Evolutionary conservation across 768 basidiomycete genomes (phyloP).

Genomic region (Macrolepiota albuminosa): DNA sequence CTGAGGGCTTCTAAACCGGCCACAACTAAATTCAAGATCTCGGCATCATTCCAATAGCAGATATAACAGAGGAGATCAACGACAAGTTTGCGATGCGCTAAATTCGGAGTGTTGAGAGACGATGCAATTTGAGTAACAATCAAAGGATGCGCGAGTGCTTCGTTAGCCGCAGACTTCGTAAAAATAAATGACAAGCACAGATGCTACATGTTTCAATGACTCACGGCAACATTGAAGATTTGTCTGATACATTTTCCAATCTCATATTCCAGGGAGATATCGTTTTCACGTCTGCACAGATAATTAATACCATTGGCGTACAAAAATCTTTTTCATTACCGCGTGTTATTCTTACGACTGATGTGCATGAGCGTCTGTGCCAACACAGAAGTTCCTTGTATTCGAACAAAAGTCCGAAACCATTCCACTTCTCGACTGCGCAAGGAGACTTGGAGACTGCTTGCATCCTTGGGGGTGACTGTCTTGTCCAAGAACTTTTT

Average conservation of each 20-base stretch:
- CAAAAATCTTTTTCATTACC: slow-evolving; percentile 35
- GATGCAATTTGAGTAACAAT: slow-evolving; percentile 79
- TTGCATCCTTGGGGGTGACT: slow-evolving; percentile 76
- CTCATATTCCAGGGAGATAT: slow-evolving; percentile 79
- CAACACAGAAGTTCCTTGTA: slow-evolving; percentile 82
- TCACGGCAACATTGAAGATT: slow-evolving; percentile 65
- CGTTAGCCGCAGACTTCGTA: slow-evolving; percentile 56
- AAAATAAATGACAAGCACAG: slow-evolving; percentile 7
- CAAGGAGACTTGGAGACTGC: slow-evolving; percentile 68
- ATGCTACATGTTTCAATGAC: neutral
- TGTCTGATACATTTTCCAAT: slow-evolving; percentile 82
- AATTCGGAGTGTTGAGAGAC: slow-evolving; percentile 75
- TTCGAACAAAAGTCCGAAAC: slow-evolving; percentile 69
- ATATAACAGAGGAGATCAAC: slow-evolving; percentile 77
- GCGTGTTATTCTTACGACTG: slow-evolving; percentile 60
- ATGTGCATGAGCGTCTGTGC: slow-evolving; percentile 74
- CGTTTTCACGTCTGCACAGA: slow-evolving; percentile 48
- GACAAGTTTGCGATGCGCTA: slow-evolving; percentile 73
- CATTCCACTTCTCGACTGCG: slow-evolving; percentile 82
- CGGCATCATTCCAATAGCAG: slow-evolving; percentile 58
- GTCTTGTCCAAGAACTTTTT: slow-evolving; percentile 85
- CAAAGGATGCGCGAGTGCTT: slow-evolving; percentile 67
- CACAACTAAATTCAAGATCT: slow-evolving; percentile 63
- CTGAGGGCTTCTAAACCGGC: slow-evolving; percentile 74
- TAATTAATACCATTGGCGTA: neutral